Evolutionary conservation across 495 filamentous ascomycete species (phyloP).

Genomic region (Aspergillus ostianus): DNA sequence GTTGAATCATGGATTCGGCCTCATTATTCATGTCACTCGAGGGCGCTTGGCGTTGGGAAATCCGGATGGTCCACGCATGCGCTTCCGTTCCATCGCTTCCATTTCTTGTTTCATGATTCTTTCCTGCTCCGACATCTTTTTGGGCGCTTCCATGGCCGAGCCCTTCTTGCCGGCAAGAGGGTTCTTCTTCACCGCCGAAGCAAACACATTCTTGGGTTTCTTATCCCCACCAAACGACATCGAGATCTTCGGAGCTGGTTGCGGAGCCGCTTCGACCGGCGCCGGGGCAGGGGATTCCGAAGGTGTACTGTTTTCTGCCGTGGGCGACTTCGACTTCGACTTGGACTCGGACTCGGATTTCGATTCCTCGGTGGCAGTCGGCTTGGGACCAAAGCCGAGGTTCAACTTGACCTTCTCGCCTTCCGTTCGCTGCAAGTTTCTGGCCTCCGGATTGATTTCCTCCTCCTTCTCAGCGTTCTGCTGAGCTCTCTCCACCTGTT

Average conservation of each 20-base stretch:
- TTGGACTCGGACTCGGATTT: constrained; percentile 26
- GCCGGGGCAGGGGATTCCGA: constrained; percentile 20
- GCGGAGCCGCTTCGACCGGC: constrained; percentile 24
- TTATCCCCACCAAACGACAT: constrained; percentile 56
- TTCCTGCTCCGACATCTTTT: constrained; percentile 83
- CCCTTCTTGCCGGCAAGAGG: constrained; percentile 63
- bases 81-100: constrained; percentile 68
- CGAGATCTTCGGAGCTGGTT: constrained; percentile 42
- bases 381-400: constrained; percentile 54
- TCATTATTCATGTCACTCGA: constrained; percentile 26
- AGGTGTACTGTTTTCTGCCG: constrained; percentile 14
- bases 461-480: constrained; percentile 44
- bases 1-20: background rate
- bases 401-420: constrained; percentile 82
- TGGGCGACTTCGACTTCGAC: constrained; percentile 12
- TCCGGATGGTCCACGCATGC: constrained; percentile 35
- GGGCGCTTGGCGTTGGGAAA: constrained; percentile 37
- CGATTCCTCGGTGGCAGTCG: constrained; percentile 21
- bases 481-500: constrained; percentile 77
- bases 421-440: constrained; percentile 63
- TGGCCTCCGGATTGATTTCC: constrained; percentile 38
- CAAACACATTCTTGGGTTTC: constrained; percentile 81
- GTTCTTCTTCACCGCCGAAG: constrained; percentile 62
- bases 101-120: constrained; percentile 85
- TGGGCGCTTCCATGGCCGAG: constrained; percentile 58